Evolutionary conservation across 306 rosid species (phyloP), one percentile per base, ranked within the genome.

Genomic region (Lathyrus sativus): DNA sequence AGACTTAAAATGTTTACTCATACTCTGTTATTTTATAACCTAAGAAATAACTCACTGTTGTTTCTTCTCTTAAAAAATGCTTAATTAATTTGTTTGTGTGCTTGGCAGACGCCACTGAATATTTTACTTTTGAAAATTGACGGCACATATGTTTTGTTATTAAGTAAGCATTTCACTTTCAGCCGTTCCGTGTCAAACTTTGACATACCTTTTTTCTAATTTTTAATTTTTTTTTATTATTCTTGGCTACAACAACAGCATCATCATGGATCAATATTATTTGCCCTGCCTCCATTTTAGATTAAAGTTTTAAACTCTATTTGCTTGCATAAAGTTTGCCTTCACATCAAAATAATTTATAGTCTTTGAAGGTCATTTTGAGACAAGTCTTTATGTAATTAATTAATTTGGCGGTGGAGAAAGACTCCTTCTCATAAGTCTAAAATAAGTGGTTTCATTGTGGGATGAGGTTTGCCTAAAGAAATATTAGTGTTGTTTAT

Each of bases 241-340:
- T 75, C 73, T 75, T 17, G 45, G 68, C 68, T 76, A 70, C 87
- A 76, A 74, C 75, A 76, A 18, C 73, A 68, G 28, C 73, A 71
- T 66, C 54, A 66, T 62, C 68, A 63, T 59, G 71, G 59, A 41
- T 49, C 64, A 46, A 46, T 46, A 37, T 68, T 48, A 62, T 53
- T 70, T 44, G 64, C n/a, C 24, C 28, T 66, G 15, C 42, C 38
- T 51, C 62, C 54, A 50, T 43, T 43, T 59, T 29, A n/a, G 10
- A 55, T 44, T 0, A 24, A 46, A 46, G 18, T 50, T 65, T 56
- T 38, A 58, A 46, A 49, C 54, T 68, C 58, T 66, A n/a, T 67
- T 68, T 59, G 74, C 71, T 79, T 75, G 72, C 73, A 46, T 53
- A 82, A 82, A 60, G 71, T 29, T 58, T 80, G 77, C 76, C 70